These are phyloP conservation scores for Diaporthe citrichinensis DNA, from an alignment of 2,329 filamentous ascomycete species.

Conservation along the genomic window DNA sequence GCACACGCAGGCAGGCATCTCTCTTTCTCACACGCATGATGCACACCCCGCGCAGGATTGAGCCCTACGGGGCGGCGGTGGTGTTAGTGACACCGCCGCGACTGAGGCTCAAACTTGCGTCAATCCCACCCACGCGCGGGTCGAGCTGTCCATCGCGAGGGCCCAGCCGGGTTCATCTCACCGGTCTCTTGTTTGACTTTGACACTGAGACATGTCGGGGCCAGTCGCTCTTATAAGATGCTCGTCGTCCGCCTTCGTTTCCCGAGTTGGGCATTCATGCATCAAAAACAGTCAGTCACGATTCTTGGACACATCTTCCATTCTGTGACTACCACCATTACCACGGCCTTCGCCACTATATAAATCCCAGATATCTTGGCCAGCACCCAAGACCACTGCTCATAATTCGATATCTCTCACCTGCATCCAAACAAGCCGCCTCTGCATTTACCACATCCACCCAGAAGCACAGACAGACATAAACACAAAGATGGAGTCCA, in stretches of 20 bases:
- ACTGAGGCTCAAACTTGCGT: slow-evolving; percentile 33
- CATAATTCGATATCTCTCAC: not conserved
- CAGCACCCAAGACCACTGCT: not conserved
- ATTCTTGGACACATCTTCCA: not conserved
- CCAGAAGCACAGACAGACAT: not conserved
- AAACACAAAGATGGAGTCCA: slow-evolving; percentile 32
- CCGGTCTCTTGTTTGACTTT: not conserved
- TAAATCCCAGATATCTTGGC: not conserved
- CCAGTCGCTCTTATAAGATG: not conserved
- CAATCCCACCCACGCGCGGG: not conserved
- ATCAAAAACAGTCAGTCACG: not conserved
- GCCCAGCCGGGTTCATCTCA: not conserved
- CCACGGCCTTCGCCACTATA: not conserved
- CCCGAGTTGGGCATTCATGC: not conserved
- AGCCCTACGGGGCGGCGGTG: slow-evolving; percentile 32
- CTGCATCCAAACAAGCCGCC: not conserved
- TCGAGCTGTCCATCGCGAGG: not conserved
- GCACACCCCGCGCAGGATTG: slow-evolving; percentile 13
- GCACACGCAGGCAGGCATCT: not conserved
- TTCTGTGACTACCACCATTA: not conserved
- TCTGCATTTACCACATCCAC: not conserved
- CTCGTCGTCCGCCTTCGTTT: not conserved
- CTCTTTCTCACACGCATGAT: not conserved
- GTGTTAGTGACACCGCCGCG: slow-evolving; percentile 37
- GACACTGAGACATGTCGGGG: not conserved